Evolutionary conservation across 2,329 filamentous ascomycete genomes (phyloP).

Genomic region (Fusarium haematococcum): DNA sequence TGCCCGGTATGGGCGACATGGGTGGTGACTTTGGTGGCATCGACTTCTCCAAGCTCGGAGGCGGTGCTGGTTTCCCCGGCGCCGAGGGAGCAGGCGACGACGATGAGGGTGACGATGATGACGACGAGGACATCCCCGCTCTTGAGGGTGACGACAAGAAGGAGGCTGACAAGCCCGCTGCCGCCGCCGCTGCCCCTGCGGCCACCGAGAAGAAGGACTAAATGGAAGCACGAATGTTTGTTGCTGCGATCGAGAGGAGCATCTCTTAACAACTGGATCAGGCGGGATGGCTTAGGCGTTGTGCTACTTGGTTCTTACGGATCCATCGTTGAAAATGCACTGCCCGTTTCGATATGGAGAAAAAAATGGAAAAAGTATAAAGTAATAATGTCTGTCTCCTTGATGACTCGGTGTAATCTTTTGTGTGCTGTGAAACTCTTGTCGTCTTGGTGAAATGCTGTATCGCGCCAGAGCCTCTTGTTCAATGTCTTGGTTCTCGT

Average conservation of each 20-base stretch:
- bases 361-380: slow-evolving; percentile 40
- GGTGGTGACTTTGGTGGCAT: slow-evolving; percentile 84
- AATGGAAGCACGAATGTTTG: slow-evolving; percentile 35
- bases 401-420: not conserved
- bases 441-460: not conserved
- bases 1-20: slow-evolving; percentile 66
- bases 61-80: slow-evolving; percentile 66
- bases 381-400: slow-evolving; percentile 12
- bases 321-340: slow-evolving; percentile 32
- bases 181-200: slow-evolving; percentile 41
- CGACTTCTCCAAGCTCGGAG: slow-evolving; percentile 92
- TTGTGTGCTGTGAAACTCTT: not conserved
- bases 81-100: slow-evolving; percentile 60
- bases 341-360: slow-evolving; percentile 39
- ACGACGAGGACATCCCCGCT: slow-evolving; percentile 87
- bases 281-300: slow-evolving; percentile 42
- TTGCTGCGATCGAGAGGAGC: slow-evolving; percentile 29
- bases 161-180: slow-evolving; percentile 47
- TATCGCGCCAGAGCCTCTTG: not conserved
- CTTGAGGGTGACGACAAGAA: slow-evolving; percentile 73
- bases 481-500: not conserved
- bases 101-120: slow-evolving; percentile 68
- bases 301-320: slow-evolving; percentile 37
- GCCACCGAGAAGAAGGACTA: slow-evolving; percentile 57
- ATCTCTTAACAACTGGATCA: slow-evolving; percentile 36